Evolutionary conservation across 306 rosid species (phyloP).

Genomic region (Citrullus colocynthis): DNA sequence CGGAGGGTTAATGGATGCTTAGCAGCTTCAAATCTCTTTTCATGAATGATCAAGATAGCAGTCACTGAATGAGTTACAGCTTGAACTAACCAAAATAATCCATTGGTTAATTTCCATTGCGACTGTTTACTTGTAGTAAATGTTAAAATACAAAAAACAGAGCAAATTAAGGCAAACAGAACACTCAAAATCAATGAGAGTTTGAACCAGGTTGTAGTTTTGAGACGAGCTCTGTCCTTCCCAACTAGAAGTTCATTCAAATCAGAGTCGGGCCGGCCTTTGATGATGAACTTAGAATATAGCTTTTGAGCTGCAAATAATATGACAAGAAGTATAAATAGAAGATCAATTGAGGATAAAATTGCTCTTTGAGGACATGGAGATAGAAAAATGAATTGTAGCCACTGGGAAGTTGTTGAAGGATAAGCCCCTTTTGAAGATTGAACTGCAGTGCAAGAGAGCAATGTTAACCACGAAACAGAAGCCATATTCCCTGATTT

Average conservation of each 20-base stretch:
- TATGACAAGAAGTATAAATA: conserved; percentile 39
- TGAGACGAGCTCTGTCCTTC: conserved; percentile 5
- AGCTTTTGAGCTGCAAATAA: conserved; percentile 41
- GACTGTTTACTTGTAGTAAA: conserved; percentile 19
- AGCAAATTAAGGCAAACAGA: conserved; percentile 32
- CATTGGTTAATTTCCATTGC: conserved; percentile 45
- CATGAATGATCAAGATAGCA: conserved; percentile 45
- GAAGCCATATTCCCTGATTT: conserved; percentile 26
- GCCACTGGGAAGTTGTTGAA: conserved; percentile 37
- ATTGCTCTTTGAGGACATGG: conserved; percentile 89
- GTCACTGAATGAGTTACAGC: conserved; percentile 48
- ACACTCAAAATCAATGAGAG: conserved; percentile 32
- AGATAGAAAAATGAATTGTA: conserved; percentile 56
- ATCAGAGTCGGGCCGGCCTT: conserved; percentile 16
- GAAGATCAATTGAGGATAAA: conserved; percentile 29
- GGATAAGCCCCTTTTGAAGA: conserved; percentile 21
- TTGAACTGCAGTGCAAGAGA: conserved; percentile 33
- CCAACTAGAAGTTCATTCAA: conserved; percentile 41
- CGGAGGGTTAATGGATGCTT: conserved; percentile 62
- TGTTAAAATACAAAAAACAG: conserved; percentile 26
- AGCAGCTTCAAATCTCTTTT: conserved; percentile 39
- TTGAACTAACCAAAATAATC: conserved; percentile 60
- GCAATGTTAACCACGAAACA: conserved; percentile 37
- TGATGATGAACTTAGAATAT: conserved; percentile 28
- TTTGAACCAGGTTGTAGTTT: conserved; percentile 48